Percentiles rank a stretch among this genome's conserved stretches.
phyloP scores from a whole-genome alignment of 176 grass and related monocot species.

The Hordeum vulgare region MorexV3_pseudomolecules_assembly NC_058519.1:101586421-101586920 shows the following conservation, averaged over 20 bases:
- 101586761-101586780: background rate
- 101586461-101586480: constrained; percentile 51
- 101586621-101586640: background rate
- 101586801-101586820: background rate
- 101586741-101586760: background rate
- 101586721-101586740: background rate
- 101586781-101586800: background rate
- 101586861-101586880: background rate
- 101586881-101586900: background rate
- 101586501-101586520: constrained; percentile 37
- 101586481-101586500: constrained; percentile 21
- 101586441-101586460: background rate
- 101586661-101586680: background rate
- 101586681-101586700: background rate
- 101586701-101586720: background rate
- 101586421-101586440: background rate
- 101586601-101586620: background rate
- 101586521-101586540: constrained; percentile 49
- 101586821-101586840: background rate
- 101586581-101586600: background rate
- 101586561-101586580: background rate
- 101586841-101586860: background rate
- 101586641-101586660: background rate
- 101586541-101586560: constrained; percentile 51
- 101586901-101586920: background rate